These are phyloP conservation scores for Basidiobolus meristosporus DNA, from an alignment of 371 early-diverging fungal genomes.

Conservation along the genomic window DNA sequence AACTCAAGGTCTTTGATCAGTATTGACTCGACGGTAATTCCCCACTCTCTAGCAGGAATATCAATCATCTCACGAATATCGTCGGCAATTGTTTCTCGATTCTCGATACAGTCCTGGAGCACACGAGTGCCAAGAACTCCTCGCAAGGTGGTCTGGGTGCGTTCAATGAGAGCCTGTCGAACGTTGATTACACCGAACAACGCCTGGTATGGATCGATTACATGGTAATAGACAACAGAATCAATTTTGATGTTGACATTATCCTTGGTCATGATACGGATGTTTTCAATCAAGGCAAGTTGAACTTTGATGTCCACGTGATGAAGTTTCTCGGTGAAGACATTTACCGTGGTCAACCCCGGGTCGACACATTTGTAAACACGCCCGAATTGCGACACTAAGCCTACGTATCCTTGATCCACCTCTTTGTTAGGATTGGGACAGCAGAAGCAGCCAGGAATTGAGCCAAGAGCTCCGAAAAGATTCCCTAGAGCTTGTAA, in stretches of 20 bases:
- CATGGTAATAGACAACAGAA: slow-evolving; percentile 68
- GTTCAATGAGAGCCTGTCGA: slow-evolving; percentile 48
- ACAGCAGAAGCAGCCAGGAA: slow-evolving; percentile 44
- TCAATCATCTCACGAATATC: slow-evolving; percentile 24
- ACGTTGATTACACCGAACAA: slow-evolving; percentile 57
- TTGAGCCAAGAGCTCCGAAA: too few species aligned
- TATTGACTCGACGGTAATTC: slow-evolving; percentile 57
- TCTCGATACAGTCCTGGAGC: slow-evolving; percentile 63
- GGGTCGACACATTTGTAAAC: slow-evolving; percentile 79
- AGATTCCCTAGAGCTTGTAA: too few species aligned
- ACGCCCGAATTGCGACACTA: slow-evolving; percentile 62
- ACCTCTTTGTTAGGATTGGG: slow-evolving; percentile 60
- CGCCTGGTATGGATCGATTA: slow-evolving; percentile 66
- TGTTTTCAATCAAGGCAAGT: slow-evolving; percentile 7
- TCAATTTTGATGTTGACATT: too few species aligned
- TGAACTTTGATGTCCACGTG: slow-evolving; percentile 21
- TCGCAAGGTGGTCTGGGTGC: slow-evolving; percentile 55
- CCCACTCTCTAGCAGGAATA: slow-evolving; percentile 52
- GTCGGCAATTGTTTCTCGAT: slow-evolving; percentile 53
- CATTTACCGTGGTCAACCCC: slow-evolving; percentile 63
- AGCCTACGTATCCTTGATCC: slow-evolving; percentile 48
- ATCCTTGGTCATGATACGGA: too few species aligned
- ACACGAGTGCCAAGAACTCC: slow-evolving; percentile 37
- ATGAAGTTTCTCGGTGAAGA: slow-evolving; percentile 39
- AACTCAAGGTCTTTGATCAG: slow-evolving; percentile 77